Evolutionary conservation across 257 asterid genomes (phyloP), one percentile per base, ranked within the genome.

Genomic region (Echium plantagineum): DNA sequence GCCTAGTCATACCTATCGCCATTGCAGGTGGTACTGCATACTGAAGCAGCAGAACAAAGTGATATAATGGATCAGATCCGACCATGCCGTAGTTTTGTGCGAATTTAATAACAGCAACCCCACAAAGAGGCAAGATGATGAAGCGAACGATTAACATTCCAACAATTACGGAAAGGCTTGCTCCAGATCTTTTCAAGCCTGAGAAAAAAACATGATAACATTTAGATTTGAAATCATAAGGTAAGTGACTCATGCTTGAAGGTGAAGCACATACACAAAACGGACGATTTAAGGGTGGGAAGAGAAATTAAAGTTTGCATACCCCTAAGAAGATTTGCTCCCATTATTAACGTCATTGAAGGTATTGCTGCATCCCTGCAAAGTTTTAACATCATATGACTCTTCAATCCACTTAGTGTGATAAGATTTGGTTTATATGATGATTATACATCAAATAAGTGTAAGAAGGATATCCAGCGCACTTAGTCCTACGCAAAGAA

Each of bases 1-100:
- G 31, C 38, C 38, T 18, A 56, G 42, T 15, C 32, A 6, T 71
- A 75, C 80, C 80, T 19, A 75, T 63, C 30, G 64, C 21, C 80
- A 71, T 71, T 42, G 80, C 80, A 64, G 74, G 63, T 21, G 80
- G 80, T 17, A 75, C 71, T 61, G 77, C 68, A 67, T 75, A 67
- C 28, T 75, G 80, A 55, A 75, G 62, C 42, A 75, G 65, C 4
- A 75, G 80, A 28, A 75, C 77, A 51, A 75, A 75, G 21, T 67
- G 77, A 30, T 71, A 75, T 13, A 75, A 58, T 6, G 77, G 20
- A 67, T 75, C 77, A 47, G 80, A 60, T 67, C 77, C 80, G 52
- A 75, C 69, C 77, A 67, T 18, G 12, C 74, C 77, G 22, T 61
- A 48, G 59, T 64, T 57, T 10, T 31, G 52, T 67, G 77, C 80